phyloP scores from a whole-genome alignment of 345 rosid genomes.

The Carallia pectinifolia region DNA sequence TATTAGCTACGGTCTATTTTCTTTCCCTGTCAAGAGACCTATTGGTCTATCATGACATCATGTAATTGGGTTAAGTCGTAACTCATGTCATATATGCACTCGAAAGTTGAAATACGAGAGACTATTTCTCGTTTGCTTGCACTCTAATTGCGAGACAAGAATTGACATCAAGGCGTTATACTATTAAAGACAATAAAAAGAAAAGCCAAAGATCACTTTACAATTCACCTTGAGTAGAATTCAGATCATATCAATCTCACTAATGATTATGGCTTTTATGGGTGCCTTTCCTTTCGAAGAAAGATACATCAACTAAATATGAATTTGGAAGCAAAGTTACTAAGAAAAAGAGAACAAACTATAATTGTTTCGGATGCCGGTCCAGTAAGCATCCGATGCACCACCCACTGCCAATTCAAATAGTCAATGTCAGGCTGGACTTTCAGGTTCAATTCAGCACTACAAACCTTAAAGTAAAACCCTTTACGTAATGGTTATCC shows the following conservation, averaged over 20 bases:
- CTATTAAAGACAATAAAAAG: too few relatives aligned
- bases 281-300: conserved; percentile 22
- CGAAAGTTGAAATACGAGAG: too few relatives aligned
- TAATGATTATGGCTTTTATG: neutral
- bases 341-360: neutral
- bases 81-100: too few relatives aligned
- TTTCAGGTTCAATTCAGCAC: neutral
- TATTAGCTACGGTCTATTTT: too few relatives aligned
- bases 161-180: too few relatives aligned
- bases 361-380: conserved; percentile 16
- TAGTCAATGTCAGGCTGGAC: neutral
- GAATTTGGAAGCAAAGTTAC: conserved; percentile 45
- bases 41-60: too few relatives aligned
- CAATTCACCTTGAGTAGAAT: too few relatives aligned
- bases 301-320: conserved; percentile 30
- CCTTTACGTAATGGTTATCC: neutral
- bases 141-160: too few relatives aligned
- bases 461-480: neutral
- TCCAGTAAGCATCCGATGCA: conserved; percentile 34
- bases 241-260: neutral
- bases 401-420: neutral
- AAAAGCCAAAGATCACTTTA: too few relatives aligned
- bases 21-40: too few relatives aligned
- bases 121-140: too few relatives aligned
- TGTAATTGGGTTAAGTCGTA: too few relatives aligned